Conservation (phyloP, 495 filamentous ascomycete species). For the Daldinia vernicosa region DNA sequence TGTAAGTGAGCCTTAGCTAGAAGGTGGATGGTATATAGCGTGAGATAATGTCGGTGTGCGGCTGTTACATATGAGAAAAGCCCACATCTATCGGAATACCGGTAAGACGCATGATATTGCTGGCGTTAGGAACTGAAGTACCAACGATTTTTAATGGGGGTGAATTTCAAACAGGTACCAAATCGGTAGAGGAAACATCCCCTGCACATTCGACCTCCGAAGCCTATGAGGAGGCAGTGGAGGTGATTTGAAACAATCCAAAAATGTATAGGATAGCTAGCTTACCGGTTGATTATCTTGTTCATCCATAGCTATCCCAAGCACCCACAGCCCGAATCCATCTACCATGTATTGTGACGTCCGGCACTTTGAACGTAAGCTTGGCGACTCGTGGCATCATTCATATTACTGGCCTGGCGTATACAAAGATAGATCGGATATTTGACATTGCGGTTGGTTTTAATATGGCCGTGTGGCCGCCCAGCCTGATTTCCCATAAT, state of each 20-base stretch:
- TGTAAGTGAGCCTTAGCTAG: conserved; percentile 27
- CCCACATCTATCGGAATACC: conserved; percentile 12
- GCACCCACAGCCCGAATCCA: conserved; percentile 34
- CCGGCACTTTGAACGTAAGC: conserved; percentile 35
- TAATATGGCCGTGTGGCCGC: conserved; percentile 24
- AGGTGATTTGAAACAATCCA: conserved; percentile 37
- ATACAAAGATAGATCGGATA: conserved; percentile 32
- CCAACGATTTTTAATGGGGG: conserved; percentile 10
- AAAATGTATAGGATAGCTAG: conserved; percentile 29
- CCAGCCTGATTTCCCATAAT: conserved; percentile 29
- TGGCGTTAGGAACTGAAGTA: conserved; percentile 6
- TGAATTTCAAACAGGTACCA: conserved; percentile 19
- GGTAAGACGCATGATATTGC: conserved; percentile 15
- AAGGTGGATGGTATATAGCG: conserved; percentile 35
- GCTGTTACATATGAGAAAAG: conserved; percentile 24
- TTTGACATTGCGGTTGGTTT: conserved; percentile 14
- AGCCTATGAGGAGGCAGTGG: conserved; percentile 14
- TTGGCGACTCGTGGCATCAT: conserved; percentile 38
- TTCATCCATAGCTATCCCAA: conserved; percentile 24
- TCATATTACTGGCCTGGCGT: conserved; percentile 22
- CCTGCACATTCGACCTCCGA: conserved; percentile 16
- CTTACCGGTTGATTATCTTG: conserved; percentile 39
- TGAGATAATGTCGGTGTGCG: conserved; percentile 34
- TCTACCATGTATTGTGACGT: conserved; percentile 35
- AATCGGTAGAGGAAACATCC: conserved; percentile 29